Conservation (phyloP, 805 yeast species). For the Myxozyma sirexii region DNA sequence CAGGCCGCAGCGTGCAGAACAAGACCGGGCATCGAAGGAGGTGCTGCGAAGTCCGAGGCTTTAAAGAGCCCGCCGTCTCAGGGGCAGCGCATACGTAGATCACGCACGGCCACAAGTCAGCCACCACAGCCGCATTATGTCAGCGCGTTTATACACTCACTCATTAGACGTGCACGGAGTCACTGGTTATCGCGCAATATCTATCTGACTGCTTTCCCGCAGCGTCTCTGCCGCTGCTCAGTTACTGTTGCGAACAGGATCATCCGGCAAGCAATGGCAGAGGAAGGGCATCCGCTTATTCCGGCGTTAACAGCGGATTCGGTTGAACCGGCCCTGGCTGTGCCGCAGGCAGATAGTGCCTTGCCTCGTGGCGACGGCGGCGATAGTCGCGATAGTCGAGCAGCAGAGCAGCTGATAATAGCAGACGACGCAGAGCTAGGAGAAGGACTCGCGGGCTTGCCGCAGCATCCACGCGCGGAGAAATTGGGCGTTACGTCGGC, state of each 20-base stretch:
- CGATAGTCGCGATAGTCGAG: not conserved
- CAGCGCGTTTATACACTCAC: not conserved
- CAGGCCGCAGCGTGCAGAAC: not conserved
- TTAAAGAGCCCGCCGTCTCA: not conserved
- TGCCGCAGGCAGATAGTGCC: too few species aligned
- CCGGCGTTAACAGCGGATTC: not conserved
- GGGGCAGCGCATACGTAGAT: slow-evolving; percentile 1
- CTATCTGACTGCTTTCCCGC: too few species aligned
- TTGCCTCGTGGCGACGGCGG: not conserved
- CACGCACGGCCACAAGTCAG: not conserved
- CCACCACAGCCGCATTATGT: slow-evolving; percentile 2
- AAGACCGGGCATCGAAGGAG: not conserved
- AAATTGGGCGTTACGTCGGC: slow-evolving; percentile 43
- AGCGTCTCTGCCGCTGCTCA: too few species aligned
- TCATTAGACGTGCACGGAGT: not conserved
- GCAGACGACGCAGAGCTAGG: slow-evolving; percentile 17
- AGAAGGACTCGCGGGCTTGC: slow-evolving; percentile 24
- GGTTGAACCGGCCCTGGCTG: not conserved
- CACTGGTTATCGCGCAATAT: not conserved
- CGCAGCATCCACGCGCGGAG: not conserved
- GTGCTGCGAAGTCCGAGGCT: not conserved
- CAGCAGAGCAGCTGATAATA: slow-evolving; percentile 3
- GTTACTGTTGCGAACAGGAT: too few species aligned
- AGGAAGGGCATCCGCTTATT: not conserved
- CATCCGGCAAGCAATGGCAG: not conserved